Evolutionary conservation across 2,329 filamentous ascomycete species (phyloP), one percentile per base, ranked within the genome.

Genomic region (Tolypocladium ovalisporum): DNA sequence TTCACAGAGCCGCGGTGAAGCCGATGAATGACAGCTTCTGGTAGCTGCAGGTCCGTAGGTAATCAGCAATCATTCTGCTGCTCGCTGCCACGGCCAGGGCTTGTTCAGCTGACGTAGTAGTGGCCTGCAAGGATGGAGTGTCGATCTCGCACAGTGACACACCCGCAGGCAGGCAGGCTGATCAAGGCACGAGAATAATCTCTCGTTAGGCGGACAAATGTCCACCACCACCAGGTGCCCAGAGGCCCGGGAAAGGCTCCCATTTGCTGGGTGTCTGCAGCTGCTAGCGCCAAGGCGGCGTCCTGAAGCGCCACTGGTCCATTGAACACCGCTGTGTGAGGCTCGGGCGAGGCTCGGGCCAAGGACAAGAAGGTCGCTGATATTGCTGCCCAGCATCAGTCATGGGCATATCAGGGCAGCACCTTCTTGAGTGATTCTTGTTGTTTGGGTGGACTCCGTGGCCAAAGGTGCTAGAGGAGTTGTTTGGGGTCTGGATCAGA

Each of bases 241-340:
- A 66, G 61, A 66, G 57, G 63, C 58, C 60, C 67, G 66, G 66
- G 61, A 67, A 63, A 66, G 55, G 59, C 62, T 63, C 67, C 61
- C 57, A 67, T 67, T 69, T 66, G 67, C 57, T 61, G 29, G 19
- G 8, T 22, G 19, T 52, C 35, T 35, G 19, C 19, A 15, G 47
- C 19, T 52, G 47, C 47, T 52, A 22, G 47, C 29, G 47, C 32
- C 29, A 52, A 32, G 47, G 9, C 29, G 47, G 29, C 42, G 6
- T 32, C 55, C 54, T 59, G 54, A 34, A 19, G 29, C 40, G 54
- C 59, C 56, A 60, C 58, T 57, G 60, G 56, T 15, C 47, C 47
- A 34, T 34, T 22, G 4, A 51, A 19, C 47, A 32, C 44, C 24
- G 27, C 15, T 13, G 15, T 47, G 42, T 47, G 44, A 19, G 27